Percentiles rank a stretch among this genome's conserved stretches.
These are phyloP conservation scores for Trichoderma koningiopsis DNA, from an alignment of 2,329 filamentous ascomycete genomes.

Conservation along the genomic window DNA sequence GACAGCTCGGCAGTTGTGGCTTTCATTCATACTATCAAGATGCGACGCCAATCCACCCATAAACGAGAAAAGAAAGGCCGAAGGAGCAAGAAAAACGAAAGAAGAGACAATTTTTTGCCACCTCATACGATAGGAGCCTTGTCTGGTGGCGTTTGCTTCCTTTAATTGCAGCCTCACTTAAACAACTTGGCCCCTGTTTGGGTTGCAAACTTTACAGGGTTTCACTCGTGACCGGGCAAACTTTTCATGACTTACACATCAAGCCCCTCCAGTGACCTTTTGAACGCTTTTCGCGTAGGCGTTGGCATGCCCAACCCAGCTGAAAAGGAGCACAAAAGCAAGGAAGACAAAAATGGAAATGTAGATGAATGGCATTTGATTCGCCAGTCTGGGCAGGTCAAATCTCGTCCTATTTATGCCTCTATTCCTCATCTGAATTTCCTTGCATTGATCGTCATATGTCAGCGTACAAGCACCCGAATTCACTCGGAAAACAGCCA, in stretches of 20 bases:
- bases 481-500: not conserved
- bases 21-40: not conserved
- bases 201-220: not conserved
- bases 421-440: not conserved
- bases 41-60: not conserved
- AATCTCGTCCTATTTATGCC: not conserved
- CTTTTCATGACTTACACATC: not conserved
- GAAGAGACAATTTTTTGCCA: not conserved
- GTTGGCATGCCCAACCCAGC: not conserved
- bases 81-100: not conserved
- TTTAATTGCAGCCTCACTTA: slow-evolving; percentile 6
- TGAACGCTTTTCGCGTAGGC: not conserved
- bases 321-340: not conserved
- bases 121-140: too few species aligned
- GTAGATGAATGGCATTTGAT: not conserved
- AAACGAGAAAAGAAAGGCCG: not conserved
- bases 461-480: not conserved
- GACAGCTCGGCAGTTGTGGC: not conserved
- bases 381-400: not conserved
- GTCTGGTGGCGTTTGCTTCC: not conserved
- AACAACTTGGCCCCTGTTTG: not conserved
- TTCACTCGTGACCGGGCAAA: not conserved
- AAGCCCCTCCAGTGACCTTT: not conserved
- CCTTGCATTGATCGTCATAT: not conserved
- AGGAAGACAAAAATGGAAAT: not conserved